These are phyloP conservation scores for Talaromyces verruculosus DNA, from an alignment of 2,329 filamentous ascomycete genomes.

Conservation along the genomic window DNA sequence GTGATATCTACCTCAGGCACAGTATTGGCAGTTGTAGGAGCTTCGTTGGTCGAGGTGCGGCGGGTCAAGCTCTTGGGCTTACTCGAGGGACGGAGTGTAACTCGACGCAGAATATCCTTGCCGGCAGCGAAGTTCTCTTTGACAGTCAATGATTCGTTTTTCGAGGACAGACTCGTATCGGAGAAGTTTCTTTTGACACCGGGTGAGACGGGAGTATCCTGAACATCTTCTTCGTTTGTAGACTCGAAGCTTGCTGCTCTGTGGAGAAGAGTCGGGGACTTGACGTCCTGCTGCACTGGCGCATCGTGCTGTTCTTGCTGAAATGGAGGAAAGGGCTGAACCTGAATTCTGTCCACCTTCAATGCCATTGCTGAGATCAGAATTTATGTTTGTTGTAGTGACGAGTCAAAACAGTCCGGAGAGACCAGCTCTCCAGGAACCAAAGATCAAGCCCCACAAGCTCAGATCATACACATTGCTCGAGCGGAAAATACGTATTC, in stretches of 20 bases:
- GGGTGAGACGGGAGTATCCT: constrained; percentile 30
- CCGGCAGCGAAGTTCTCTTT: constrained; percentile 42
- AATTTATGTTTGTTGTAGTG: neutral
- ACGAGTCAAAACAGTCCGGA: constrained; percentile 27
- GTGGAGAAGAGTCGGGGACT: constrained; percentile 37
- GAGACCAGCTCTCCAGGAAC: constrained; percentile 47
- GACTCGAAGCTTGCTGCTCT: constrained; percentile 61
- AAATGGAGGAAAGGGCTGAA: constrained; percentile 25
- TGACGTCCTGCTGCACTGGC: neutral
- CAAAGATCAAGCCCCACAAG: constrained; percentile 22
- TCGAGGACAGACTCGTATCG: constrained; percentile 47
- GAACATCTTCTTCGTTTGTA: constrained; percentile 45
- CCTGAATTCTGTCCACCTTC: constrained; percentile 26
- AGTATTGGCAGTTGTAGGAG: neutral
- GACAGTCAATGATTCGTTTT: constrained; percentile 36
- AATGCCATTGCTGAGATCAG: constrained; percentile 32
- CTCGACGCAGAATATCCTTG: constrained; percentile 44
- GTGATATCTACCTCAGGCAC: neutral
- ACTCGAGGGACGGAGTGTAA: constrained; percentile 40
- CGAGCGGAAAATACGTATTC: neutral
- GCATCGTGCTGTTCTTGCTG: constrained; percentile 21
- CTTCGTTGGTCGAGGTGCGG: constrained; percentile 15
- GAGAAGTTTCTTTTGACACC: constrained; percentile 52
- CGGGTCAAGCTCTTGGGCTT: constrained; percentile 34
- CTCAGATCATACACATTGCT: constrained; percentile 23